Evolutionary conservation across 2,329 filamentous ascomycete species (phyloP), one percentile per base, ranked within the genome.

Genomic region (Aspergillus fructus): DNA sequence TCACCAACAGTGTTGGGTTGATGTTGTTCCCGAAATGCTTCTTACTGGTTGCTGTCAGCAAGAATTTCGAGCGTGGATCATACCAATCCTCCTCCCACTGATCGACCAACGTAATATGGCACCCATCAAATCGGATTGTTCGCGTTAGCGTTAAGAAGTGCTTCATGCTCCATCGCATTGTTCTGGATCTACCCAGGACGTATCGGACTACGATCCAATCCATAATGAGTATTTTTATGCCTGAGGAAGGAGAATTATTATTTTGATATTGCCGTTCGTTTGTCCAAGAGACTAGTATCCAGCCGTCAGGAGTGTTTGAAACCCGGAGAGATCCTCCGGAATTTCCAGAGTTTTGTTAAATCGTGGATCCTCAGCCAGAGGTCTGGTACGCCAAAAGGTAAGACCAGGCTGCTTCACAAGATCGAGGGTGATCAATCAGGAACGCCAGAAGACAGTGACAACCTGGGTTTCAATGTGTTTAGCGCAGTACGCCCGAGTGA

Each of bases 61-160:
- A 9, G 27, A 30, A 30, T 48, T 27, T 23, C 37, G 23, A 42
- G 12, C n/a, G 15, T 21, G 49, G 15, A 23, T 19, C 19, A 53
- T 47, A 40, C 19, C 5, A 53, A 53, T 53, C 40, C 49, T 50
- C 34, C 39, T 53, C 30, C 41, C 49, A 51, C 27, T 53, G 51
- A 47, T 53, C 51, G 42, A 33, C 51, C 42, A 24, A 42, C 17
- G 40, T 53, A 39, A 46, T 53, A 21, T 46, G 49, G 23, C 15
- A 8, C 23, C 41, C n/a, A 24, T 21, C 51, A 33, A 53, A 53
- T 53, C 42, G 51, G 51, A 39, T 37, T 41, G 42, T 45, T 53
- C 17, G 51, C 51, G 17, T 53, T 34, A 47, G 34, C 27, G 13
- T 40, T 24, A 2, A 13, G 39, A 17, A 46, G 42, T 11, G 34